Percentiles rank a stretch among this genome's conserved stretches.
These are phyloP conservation scores for Colletotrichum sp. DNA, from an alignment of 2,329 filamentous ascomycete genomes.

Conservation along the genomic window DNA sequence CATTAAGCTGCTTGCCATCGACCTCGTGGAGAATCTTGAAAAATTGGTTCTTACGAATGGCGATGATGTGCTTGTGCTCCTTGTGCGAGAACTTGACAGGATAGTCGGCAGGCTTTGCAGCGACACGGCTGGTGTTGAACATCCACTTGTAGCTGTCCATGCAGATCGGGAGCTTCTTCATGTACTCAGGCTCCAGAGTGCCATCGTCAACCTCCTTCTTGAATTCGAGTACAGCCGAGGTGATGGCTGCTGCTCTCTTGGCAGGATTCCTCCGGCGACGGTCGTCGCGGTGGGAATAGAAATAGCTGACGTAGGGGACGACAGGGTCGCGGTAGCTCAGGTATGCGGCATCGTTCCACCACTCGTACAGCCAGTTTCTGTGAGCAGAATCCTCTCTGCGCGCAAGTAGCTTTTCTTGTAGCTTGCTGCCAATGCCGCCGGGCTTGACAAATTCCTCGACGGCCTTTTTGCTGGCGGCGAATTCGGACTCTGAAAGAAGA, in stretches of 20 bases:
- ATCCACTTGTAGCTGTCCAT: conserved; percentile 99
- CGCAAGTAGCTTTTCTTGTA: conserved; percentile 87
- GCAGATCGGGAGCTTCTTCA: conserved; percentile 96
- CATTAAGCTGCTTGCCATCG: conserved; percentile 84
- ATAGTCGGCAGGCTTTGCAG: conserved; percentile 81
- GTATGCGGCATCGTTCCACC: conserved; percentile 98
- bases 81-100: conserved; percentile 78
- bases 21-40: conserved; percentile 89
- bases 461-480: conserved; percentile 76
- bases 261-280: conserved; percentile 84
- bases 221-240: conserved; percentile 87
- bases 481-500: conserved; percentile 71
- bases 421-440: conserved; percentile 79
- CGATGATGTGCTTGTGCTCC: conserved; percentile 87
- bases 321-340: conserved; percentile 93
- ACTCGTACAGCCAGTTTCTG: conserved; percentile 96
- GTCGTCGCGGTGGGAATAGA: conserved; percentile 98
- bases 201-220: conserved; percentile 87
- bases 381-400: conserved; percentile 78
- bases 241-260: conserved; percentile 91
- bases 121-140: conserved; percentile 93
- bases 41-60: conserved; percentile 94
- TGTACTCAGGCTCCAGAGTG: conserved; percentile 93
- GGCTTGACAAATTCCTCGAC: conserved; percentile 89
- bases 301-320: conserved; percentile 98